phyloP scores from a whole-genome alignment of 2,329 filamentous ascomycete genomes.

The Microcyclosporella mali region DNA sequence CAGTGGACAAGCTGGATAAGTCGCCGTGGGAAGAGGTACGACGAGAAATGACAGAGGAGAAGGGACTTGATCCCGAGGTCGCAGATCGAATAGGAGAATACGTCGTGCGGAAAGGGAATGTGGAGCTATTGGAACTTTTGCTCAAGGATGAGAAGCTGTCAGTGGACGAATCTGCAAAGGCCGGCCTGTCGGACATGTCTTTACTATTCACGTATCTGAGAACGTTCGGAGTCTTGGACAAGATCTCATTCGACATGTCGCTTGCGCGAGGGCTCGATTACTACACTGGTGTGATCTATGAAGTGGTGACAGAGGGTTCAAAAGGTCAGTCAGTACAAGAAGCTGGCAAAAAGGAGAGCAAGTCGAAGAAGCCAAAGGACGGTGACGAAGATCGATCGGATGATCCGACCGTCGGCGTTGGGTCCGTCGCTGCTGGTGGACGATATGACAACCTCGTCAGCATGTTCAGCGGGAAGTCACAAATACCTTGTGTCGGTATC shows the following conservation, averaged over 20 bases:
- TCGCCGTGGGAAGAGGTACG: slow-evolving; percentile 78
- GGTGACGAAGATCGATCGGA: slow-evolving; percentile 64
- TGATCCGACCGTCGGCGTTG: slow-evolving; percentile 76
- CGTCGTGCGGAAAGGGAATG: slow-evolving; percentile 69
- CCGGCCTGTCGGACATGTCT: slow-evolving; percentile 73
- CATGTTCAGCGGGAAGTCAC: slow-evolving; percentile 73
- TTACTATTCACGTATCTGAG: slow-evolving; percentile 77
- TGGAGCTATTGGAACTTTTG: slow-evolving; percentile 66
- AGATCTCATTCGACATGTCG: slow-evolving; percentile 82
- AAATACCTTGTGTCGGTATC: slow-evolving; percentile 85
- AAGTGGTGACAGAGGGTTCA: slow-evolving; percentile 77
- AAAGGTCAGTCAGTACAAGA: slow-evolving; percentile 42
- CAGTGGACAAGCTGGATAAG: slow-evolving; percentile 95
- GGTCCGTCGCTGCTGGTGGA: slow-evolving; percentile 81
- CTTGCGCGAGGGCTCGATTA: slow-evolving; percentile 89
- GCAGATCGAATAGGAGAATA: slow-evolving; percentile 85
- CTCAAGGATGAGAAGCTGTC: slow-evolving; percentile 61
- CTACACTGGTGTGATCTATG: slow-evolving; percentile 86
- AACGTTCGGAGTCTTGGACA: slow-evolving; percentile 64
- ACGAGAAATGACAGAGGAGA: slow-evolving; percentile 89
- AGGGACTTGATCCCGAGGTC: slow-evolving; percentile 67
- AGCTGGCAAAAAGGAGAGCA: slow-evolving; percentile 47
- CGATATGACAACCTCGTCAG: slow-evolving; percentile 89
- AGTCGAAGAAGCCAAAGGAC: slow-evolving; percentile 35
- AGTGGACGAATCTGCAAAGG: slow-evolving; percentile 68